Evolutionary conservation across 768 basidiomycete genomes (phyloP).

Genomic region (Hygrophorus russula): DNA sequence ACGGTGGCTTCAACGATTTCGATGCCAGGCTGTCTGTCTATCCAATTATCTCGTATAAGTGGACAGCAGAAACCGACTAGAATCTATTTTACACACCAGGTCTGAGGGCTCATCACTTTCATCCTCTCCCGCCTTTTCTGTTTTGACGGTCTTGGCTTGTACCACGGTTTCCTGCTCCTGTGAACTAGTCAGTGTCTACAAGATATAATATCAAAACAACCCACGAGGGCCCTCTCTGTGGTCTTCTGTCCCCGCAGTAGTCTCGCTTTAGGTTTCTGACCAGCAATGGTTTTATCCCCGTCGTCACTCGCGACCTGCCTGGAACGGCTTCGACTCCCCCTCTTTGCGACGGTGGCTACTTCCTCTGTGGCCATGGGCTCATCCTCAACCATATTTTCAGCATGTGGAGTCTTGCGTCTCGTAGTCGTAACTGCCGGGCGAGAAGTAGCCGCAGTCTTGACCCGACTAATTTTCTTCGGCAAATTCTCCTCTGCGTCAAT

Average conservation of each 20-base stretch:
- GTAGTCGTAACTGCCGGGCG: constrained; percentile 1
- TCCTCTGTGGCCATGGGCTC: neutral
- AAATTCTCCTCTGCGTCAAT: neutral
- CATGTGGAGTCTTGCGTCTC: neutral
- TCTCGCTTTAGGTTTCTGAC: neutral
- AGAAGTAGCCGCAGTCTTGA: neutral
- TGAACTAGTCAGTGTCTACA: neutral
- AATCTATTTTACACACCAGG: too few species aligned
- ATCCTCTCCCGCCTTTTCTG: too few species aligned
- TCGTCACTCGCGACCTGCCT: neutral
- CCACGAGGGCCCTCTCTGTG: neutral
- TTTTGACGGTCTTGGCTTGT: neutral
- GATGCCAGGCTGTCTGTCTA: too few species aligned
- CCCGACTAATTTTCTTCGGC: neutral
- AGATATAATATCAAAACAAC: neutral
- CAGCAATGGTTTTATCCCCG: constrained; percentile 1
- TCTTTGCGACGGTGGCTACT: too few species aligned
- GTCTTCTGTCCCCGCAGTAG: neutral
- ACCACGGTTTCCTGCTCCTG: neutral
- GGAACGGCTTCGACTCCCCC: neutral
- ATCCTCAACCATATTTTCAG: constrained; percentile 5
- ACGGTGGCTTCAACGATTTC: too few species aligned
- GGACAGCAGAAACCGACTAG: too few species aligned
- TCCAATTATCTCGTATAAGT: too few species aligned
- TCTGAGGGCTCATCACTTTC: too few species aligned